Conservation (phyloP, 768 basidiomycete genomes). For the Kwoniella bestiolae region DNA sequence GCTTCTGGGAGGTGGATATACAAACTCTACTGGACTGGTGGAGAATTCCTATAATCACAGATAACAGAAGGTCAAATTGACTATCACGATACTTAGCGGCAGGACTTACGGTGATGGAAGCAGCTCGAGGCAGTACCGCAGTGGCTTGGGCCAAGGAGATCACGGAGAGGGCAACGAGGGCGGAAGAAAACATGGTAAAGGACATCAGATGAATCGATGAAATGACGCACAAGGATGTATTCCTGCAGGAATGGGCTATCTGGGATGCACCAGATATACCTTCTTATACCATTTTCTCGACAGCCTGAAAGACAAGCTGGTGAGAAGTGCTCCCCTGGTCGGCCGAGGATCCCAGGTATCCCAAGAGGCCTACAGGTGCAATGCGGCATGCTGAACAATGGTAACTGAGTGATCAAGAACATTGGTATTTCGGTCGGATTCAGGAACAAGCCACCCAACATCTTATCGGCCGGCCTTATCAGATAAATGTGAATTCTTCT, state of each 20-base stretch:
- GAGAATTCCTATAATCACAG: constrained; percentile 12
- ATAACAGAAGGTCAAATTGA: neutral
- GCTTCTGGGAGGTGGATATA: constrained; percentile 19
- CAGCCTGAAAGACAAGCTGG: no score
- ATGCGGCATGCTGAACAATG: no score
- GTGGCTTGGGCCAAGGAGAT: constrained; percentile 2
- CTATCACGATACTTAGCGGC: neutral
- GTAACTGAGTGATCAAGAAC: no score
- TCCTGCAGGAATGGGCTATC: no score
- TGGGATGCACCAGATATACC: no score
- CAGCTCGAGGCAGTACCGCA: constrained; percentile 2
- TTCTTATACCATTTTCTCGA: no score
- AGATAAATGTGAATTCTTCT: no score
- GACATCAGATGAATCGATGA: no score
- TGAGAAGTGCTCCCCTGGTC: no score
- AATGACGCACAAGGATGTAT: no score
- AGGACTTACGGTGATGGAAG: constrained; percentile 15
- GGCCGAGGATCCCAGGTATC: no score
- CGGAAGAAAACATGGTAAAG: neutral
- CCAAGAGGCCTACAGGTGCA: no score
- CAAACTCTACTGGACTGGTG: constrained; percentile 11
- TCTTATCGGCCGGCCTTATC: constrained; percentile 12
- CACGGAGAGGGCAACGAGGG: neutral
- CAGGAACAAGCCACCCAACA: neutral
- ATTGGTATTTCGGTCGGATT: neutral